Base-by-base conservation (phyloP, 108 stramenopile genomes). In the Parmales sp. region DNA sequence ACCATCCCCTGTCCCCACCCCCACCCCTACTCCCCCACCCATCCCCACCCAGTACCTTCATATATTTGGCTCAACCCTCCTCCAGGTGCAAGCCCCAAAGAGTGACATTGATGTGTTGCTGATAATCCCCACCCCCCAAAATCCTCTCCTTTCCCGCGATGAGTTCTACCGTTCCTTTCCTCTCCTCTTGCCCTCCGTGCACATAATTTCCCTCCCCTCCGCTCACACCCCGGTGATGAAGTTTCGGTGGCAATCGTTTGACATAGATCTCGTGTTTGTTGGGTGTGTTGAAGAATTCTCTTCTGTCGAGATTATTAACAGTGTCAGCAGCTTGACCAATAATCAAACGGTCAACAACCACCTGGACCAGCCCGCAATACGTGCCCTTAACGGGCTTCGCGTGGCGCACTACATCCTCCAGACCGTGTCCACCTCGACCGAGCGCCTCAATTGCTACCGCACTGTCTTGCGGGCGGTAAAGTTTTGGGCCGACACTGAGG, bases 141-240 rank as follows among this genome's bases (percentile, higher is more conserved):
- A n/a, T n/a, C n/a, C n/a, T n/a, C n/a, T n/a, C n/a, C n/a, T n/a
- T n/a, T n/a, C n/a, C n/a, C n/a, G n/a, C n/a, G n/a, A n/a, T n/a
- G n/a, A n/a, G n/a, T n/a, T n/a, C n/a, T n/a, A n/a, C n/a, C n/a
- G n/a, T n/a, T n/a, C n/a, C n/a, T n/a, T n/a, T n/a, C n/a, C n/a
- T n/a, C n/a, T n/a, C n/a, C n/a, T n/a, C n/a, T n/a, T n/a, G n/a
- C n/a, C n/a, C n/a, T n/a, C n/a, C n/a, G n/a, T n/a, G n/a, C n/a
- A n/a, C n/a, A n/a, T n/a, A n/a, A n/a, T n/a, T n/a, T n/a, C n/a
- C n/a, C n/a, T n/a, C n/a, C n/a, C n/a, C n/a, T n/a, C n/a, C n/a
- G 80, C 78, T 3, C 70, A 74, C 74, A 79, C 79, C 5, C 84
- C 84, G 13, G 74, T 85, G 63, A 80, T 83, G 29, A 76, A 76